A percentile compares a stretch with the other conserved stretches of the same genome.
Conservation (phyloP, 345 rosid genomes). For the Dimocarpus longan region DNA sequence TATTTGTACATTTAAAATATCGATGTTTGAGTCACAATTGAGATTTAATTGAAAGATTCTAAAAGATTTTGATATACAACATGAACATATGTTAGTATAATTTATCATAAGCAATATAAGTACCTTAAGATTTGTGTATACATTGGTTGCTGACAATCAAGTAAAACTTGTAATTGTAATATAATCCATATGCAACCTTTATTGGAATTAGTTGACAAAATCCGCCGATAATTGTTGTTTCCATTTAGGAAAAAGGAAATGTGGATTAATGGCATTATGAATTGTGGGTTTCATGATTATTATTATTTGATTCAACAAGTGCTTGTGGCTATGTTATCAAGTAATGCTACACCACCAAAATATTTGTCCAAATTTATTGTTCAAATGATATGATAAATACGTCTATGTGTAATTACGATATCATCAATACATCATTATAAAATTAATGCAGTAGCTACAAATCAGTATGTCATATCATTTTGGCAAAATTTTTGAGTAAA, state of each 20-base stretch:
- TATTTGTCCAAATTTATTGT: too few species aligned
- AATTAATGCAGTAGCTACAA: too few species aligned
- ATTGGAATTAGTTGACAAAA: background rate
- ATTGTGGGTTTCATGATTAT: background rate
- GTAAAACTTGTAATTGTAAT: too few species aligned
- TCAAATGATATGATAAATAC: too few species aligned
- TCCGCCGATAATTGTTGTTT: background rate
- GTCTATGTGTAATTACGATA: too few species aligned
- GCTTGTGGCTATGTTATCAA: too few species aligned
- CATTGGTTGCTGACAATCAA: background rate
- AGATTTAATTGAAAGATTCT: background rate
- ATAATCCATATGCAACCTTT: background rate
- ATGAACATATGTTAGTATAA: background rate
- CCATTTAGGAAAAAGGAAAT: background rate
- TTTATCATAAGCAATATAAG: background rate
- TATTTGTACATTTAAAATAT: too few species aligned
- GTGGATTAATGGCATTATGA: background rate
- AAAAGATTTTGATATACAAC: background rate
- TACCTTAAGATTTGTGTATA: background rate
- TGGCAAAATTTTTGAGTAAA: too few species aligned
- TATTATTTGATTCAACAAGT: too few species aligned
- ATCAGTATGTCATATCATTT: too few species aligned
- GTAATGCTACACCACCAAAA: too few species aligned
- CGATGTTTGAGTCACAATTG: background rate
- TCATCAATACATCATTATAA: too few species aligned